Evolutionary conservation across 345 rosid genomes (phyloP).

Genomic region (Durio zibethinus): DNA sequence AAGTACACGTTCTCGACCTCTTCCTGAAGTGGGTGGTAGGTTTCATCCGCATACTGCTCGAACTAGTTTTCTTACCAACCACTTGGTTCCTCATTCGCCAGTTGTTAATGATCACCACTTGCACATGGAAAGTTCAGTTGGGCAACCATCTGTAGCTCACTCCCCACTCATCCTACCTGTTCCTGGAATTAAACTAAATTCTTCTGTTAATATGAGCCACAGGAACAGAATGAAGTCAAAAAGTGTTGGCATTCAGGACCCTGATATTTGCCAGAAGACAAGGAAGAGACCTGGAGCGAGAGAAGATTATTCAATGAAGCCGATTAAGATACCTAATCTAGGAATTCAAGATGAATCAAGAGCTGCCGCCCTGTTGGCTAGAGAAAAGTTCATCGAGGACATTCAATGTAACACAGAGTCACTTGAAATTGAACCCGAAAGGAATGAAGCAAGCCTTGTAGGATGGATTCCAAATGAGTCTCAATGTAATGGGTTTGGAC

Average conservation of each 20-base stretch:
- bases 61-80: constrained; percentile 17
- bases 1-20: constrained; percentile 16
- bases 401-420: constrained; percentile 3
- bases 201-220: constrained; percentile 24
- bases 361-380: constrained; percentile 14
- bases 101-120: constrained; percentile 14
- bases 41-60: constrained; percentile 18
- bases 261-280: constrained; percentile 19
- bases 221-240: constrained; percentile 27
- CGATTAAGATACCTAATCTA: constrained; percentile 30
- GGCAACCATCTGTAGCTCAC: constrained; percentile 18
- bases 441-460: constrained; percentile 15
- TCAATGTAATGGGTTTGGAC: constrained; percentile 9
- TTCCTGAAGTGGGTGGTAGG: constrained; percentile 18
- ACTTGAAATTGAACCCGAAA: constrained; percentile 14
- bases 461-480: constrained; percentile 19
- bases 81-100: constrained; percentile 10
- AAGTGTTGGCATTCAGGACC: constrained; percentile 17
- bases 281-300: constrained; percentile 35
- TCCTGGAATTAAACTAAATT: constrained; percentile 25
- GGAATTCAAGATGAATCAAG: constrained; percentile 26
- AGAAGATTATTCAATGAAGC: constrained; percentile 24
- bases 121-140: constrained; percentile 29
- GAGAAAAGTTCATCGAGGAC: constrained; percentile 13
- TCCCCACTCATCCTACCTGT: constrained; percentile 25